A percentile compares a stretch with the other conserved stretches of the same genome.
phyloP scores from a whole-genome alignment of 1,139 yeast genomes.

The Saccharomyces hybrid region DNA sequence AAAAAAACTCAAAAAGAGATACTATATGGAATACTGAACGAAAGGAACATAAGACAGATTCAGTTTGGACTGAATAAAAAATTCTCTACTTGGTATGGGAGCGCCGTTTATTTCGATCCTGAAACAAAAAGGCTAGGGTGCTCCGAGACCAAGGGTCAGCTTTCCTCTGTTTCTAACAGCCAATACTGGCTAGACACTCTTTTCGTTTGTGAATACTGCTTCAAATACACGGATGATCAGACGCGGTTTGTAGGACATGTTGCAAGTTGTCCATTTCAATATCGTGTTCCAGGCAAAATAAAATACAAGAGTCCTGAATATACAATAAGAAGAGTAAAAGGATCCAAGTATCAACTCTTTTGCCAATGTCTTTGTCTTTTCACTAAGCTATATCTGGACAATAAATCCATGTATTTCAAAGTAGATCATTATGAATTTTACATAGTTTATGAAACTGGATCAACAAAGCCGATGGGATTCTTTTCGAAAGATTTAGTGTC shows the following conservation, averaged over 20 bases:
- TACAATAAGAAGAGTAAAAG: conserved; percentile 59
- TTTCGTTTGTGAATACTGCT: conserved; percentile 73
- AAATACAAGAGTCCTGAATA: conserved; percentile 56
- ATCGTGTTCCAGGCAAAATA: conserved; percentile 54
- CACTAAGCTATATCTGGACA: conserved; percentile 84
- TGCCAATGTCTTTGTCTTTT: conserved; percentile 79
- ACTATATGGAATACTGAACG: conserved; percentile 52
- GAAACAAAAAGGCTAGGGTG: conserved; percentile 31
- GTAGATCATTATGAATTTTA: conserved; percentile 77
- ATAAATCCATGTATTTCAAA: conserved; percentile 78
- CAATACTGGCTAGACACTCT: conserved; percentile 52
- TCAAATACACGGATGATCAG: conserved; percentile 57
- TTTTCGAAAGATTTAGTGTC: conserved; percentile 82
- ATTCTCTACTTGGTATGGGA: conserved; percentile 81
- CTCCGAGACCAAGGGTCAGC: conserved; percentile 2
- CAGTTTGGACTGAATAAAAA: conserved; percentile 52
- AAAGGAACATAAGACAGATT: conserved; percentile 57
- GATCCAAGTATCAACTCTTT: conserved; percentile 53
- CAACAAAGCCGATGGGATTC: conserved; percentile 68
- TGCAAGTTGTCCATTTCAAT: conserved; percentile 39
- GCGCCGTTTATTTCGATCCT: conserved; percentile 58
- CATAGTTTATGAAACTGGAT: conserved; percentile 47
- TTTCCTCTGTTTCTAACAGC: not conserved
- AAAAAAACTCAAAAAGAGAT: conserved; percentile 25
- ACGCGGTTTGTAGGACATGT: conserved; percentile 39